A percentile compares a stretch with the other conserved stretches of the same genome.
These are phyloP conservation scores for Tricharina praecox DNA, from an alignment of 495 filamentous ascomycete genomes.

Conservation along the genomic window DNA sequence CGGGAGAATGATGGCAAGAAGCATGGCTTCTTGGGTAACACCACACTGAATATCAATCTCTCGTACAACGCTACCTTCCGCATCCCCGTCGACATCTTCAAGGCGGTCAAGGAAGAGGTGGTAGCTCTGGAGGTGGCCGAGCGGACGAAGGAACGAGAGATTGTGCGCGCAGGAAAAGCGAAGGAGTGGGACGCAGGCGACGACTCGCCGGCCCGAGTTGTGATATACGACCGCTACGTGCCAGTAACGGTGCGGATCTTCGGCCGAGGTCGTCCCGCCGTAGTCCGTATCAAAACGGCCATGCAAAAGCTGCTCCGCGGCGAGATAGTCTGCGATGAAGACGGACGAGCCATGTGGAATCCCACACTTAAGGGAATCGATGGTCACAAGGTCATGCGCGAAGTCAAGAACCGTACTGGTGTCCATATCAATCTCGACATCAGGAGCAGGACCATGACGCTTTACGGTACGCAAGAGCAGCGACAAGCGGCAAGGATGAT, in stretches of 20 bases:
- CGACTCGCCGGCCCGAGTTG: neutral
- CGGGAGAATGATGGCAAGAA: constrained; percentile 3
- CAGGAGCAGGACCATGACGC: constrained; percentile 1
- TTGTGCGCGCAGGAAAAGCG: neutral
- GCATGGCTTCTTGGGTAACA: constrained; percentile 8
- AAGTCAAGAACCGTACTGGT: constrained; percentile 3
- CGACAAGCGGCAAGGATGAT: neutral
- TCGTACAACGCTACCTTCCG: constrained; percentile 14
- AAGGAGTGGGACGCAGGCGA: neutral
- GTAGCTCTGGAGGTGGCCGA: neutral
- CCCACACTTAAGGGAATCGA: constrained; percentile 2
- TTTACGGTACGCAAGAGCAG: neutral
- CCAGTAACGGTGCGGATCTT: neutral
- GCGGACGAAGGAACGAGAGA: constrained; percentile 1
- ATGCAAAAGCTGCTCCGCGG: constrained; percentile 11
- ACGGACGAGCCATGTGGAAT: constrained; percentile 9
- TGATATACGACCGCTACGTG: neutral
- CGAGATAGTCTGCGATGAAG: constrained; percentile 8
- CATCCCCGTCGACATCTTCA: constrained; percentile 4
- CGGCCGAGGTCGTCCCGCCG: constrained; percentile 7
- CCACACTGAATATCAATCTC: constrained; percentile 3
- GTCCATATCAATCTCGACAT: constrained; percentile 15
- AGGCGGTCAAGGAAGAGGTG: constrained; percentile 10
- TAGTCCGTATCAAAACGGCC: constrained; percentile 10
- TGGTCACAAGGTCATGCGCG: constrained; percentile 4